These are phyloP conservation scores for Penstemon newberryi DNA, from an alignment of 257 asterid species.

Conservation along the genomic window DNA sequence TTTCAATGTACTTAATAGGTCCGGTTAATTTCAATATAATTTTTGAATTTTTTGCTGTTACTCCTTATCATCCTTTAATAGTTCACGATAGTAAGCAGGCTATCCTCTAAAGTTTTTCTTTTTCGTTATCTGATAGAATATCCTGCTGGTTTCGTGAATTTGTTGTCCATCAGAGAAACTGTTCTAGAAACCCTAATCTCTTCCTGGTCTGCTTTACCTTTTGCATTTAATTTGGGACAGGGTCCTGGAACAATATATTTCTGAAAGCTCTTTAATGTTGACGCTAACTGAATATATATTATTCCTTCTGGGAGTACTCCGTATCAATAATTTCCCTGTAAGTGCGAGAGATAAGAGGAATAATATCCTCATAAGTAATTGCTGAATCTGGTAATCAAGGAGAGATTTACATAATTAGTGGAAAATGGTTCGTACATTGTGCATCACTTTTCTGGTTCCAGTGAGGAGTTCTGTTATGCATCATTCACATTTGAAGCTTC, in stretches of 20 bases:
- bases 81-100: conserved; percentile 14
- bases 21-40: neutral
- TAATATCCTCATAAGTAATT: neutral
- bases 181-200: neutral
- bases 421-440: neutral
- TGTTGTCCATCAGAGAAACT: conserved; percentile 1
- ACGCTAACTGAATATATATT: neutral
- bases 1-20: conserved; percentile 3
- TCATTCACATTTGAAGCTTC: neutral
- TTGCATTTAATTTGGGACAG: neutral
- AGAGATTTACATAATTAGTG: neutral
- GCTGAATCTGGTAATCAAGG: neutral
- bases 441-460: neutral
- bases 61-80: conserved; percentile 9
- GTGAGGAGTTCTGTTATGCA: neutral
- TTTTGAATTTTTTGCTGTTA: neutral
- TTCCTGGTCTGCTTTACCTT: neutral
- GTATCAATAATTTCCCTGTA: neutral
- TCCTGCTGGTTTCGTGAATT: conserved; percentile 5
- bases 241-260: conserved; percentile 13
- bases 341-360: conserved; percentile 1
- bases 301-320: neutral
- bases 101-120: neutral
- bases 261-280: neutral
- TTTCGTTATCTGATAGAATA: neutral